A percentile compares a stretch with the other conserved stretches of the same genome.
These are phyloP conservation scores for Cyclotella baltica DNA, from an alignment of 108 stramenopile species.

Conservation along the genomic window DNA sequence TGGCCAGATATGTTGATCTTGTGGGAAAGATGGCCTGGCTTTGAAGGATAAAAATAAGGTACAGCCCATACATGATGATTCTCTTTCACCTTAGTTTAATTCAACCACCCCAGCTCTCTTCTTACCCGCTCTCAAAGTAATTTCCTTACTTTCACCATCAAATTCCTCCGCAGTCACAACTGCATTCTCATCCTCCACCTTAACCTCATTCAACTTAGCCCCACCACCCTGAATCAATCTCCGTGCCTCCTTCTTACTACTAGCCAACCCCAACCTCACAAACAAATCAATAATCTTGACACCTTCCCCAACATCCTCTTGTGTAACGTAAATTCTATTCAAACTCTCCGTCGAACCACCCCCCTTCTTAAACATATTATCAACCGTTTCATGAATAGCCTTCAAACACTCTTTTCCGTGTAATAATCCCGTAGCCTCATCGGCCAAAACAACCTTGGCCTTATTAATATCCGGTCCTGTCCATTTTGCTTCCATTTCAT, in stretches of 20 bases:
- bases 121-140: slow-evolving; percentile 85
- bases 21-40: too few relatives aligned
- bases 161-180: slow-evolving; percentile 65
- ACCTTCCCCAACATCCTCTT: slow-evolving; percentile 50
- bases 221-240: slow-evolving; percentile 95
- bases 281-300: slow-evolving; percentile 87
- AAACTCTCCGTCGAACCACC: slow-evolving; percentile 67
- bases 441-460: slow-evolving; percentile 95
- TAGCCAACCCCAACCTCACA: slow-evolving; percentile 77
- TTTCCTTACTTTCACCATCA: slow-evolving; percentile 69
- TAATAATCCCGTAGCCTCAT: slow-evolving; percentile 93
- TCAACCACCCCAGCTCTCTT: slow-evolving; percentile 92
- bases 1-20: too few relatives aligned
- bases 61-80: too few relatives aligned
- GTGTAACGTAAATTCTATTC: slow-evolving; percentile 67
- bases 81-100: slow-evolving; percentile 45
- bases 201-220: slow-evolving; percentile 73
- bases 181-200: slow-evolving; percentile 72
- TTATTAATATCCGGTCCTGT: slow-evolving; percentile 90
- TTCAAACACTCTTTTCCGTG: slow-evolving; percentile 89
- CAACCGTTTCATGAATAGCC: slow-evolving; percentile 87
- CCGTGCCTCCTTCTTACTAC: slow-evolving; percentile 93
- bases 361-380: slow-evolving; percentile 77
- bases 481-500: slow-evolving; percentile 60
- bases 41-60: too few relatives aligned